A percentile compares a stretch with the other conserved stretches of the same genome.
phyloP scores from a whole-genome alignment of 257 asterid species.

The Solanum dulcamara region DNA sequence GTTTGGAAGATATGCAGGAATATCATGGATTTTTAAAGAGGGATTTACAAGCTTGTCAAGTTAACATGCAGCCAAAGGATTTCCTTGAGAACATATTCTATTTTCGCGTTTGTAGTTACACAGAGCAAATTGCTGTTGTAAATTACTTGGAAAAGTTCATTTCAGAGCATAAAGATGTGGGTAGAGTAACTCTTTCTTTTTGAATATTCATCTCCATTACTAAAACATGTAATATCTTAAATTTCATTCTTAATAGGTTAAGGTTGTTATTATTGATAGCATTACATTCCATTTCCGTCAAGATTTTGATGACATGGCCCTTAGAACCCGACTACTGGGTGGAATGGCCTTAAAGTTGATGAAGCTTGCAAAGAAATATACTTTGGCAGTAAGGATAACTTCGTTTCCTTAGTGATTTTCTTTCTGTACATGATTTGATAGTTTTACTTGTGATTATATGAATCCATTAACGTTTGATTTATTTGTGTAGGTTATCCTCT shows the following conservation, averaged over 20 bases:
- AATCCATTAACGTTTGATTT: not conserved
- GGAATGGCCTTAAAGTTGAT: conserved; percentile 79
- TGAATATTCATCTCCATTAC: not conserved
- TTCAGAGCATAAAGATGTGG: conserved; percentile 75
- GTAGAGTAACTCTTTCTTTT: conserved; percentile 16
- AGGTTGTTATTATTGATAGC: conserved; percentile 77
- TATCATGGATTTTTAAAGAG: conserved; percentile 47
- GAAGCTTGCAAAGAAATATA: conserved; percentile 75
- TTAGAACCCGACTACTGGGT: conserved; percentile 77
- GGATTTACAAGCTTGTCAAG: conserved; percentile 31
- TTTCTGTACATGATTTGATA: not conserved
- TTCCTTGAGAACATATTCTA: conserved; percentile 71
- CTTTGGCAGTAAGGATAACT: conserved; percentile 64
- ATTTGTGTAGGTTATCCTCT: conserved; percentile 56
- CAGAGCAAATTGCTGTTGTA: conserved; percentile 81
- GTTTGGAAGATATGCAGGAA: conserved; percentile 72
- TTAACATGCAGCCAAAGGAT: conserved; percentile 41
- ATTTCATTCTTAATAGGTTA: conserved; percentile 37
- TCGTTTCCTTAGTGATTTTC: not conserved
- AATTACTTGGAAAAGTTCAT: conserved; percentile 81
- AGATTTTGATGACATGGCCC: conserved; percentile 94
- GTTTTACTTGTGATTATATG: not conserved
- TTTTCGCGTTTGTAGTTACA: conserved; percentile 82
- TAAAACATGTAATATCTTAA: not conserved
- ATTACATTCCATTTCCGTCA: conserved; percentile 94